Evolutionary conservation across 192 early-diverging fungal genomes (phyloP), one percentile per base, ranked within the genome.

Genomic region (Umbelopsis isabellina): DNA sequence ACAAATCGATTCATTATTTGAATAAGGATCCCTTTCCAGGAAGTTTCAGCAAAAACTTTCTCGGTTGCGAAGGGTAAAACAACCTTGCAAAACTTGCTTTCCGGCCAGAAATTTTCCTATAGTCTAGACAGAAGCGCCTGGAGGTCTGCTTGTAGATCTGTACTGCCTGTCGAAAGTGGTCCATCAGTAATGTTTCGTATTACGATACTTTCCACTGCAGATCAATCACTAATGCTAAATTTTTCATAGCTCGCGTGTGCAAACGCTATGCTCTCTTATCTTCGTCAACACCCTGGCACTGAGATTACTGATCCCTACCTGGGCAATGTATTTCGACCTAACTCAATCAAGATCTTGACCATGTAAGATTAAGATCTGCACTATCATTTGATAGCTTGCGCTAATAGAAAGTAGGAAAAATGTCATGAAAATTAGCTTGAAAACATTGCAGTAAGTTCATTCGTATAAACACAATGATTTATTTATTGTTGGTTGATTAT

Each of bases 341-440:
- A 78, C 13, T n/a, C 49, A 11, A 50, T 80, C 47, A 73, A 73
- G 6, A 74, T 75, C 23, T 84, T 82, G 44, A 75, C 79, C 6
- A 65, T 80, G 79, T 75, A 75, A 16, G 74, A 49, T 4, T n/a
- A 37, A 18, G 13, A 4, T 49, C 9, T 53, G 12, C 16, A 27
- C 4, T 37, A n/a, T 15, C 20, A 50, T 10, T 10, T 22, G 20
- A 35, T 46, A 10, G 16, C 45, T 48, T 18, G 20, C 61, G 23
- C 6, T 65, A 6, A 7, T 48, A 20, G 30, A 5, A 48, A 45
- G 41, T 74, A 86, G 85, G n/a, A 73, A 78, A 11, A 66, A 68
- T 1, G 75, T 80, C 58, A 74, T 93, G 80, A 85, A 87, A 13
- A 69, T 92, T 16, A 90, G 85, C 70, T 66, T 75, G 30, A 88